These are phyloP conservation scores for Marchantia paleacea DNA, from an alignment of 225 moss, liverwort and hornwort species.

Conservation along the genomic window DNA sequence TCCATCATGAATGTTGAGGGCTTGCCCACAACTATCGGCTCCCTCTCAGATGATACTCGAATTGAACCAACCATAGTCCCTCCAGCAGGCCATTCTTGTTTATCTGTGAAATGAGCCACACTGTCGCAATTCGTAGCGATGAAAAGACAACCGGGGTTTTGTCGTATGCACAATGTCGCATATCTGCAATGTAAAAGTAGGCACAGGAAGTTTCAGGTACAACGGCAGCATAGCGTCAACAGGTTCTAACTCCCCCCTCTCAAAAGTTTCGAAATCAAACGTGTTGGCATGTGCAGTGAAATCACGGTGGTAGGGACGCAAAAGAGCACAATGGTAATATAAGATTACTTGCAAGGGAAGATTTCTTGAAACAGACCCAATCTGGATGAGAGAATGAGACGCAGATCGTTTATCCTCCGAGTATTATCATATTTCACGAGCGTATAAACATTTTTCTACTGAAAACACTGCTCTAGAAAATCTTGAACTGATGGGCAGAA, in stretches of 20 bases:
- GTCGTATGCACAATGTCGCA: slow-evolving; percentile 85
- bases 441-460: neutral
- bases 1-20: slow-evolving; percentile 87
- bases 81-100: slow-evolving; percentile 77
- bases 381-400: too few relatives aligned
- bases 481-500: too few relatives aligned
- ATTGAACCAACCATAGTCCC: slow-evolving; percentile 77
- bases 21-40: slow-evolving; percentile 75
- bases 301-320: too few relatives aligned
- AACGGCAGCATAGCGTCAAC: neutral
- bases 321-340: neutral
- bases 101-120: slow-evolving; percentile 63
- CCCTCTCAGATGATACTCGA: slow-evolving; percentile 53
- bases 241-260: too few relatives aligned
- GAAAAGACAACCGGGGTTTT: slow-evolving; percentile 88
- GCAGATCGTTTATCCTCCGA: neutral
- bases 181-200: slow-evolving; percentile 45
- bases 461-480: too few relatives aligned
- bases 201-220: neutral
- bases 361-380: neutral
- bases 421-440: neutral
- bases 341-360: neutral
- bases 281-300: too few relatives aligned
- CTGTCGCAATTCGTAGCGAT: slow-evolving; percentile 89
- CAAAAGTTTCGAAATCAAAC: too few relatives aligned